Evolutionary conservation across 2,329 filamentous ascomycete species (phyloP), one percentile per base, ranked within the genome.

Genomic region (Calycina marina): DNA sequence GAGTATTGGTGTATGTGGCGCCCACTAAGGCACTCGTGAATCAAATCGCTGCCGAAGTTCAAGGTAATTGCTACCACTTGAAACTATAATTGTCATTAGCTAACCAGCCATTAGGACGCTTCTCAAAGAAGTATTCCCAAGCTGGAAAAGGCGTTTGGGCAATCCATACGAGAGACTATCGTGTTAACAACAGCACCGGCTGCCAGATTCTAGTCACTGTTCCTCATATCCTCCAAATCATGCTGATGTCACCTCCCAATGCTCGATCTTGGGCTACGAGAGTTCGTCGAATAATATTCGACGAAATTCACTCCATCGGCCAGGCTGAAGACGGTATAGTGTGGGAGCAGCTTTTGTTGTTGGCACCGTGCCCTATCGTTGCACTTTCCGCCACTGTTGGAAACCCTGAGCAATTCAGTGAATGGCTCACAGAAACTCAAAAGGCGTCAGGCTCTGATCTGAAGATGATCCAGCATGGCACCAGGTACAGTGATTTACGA

Each of bases 21-120:
- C 81, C 81, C 0, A 86, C 80, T 0, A 88, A 88, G 48, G 79
- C 82, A 3, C 60, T 88, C 8, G 79, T 86, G 37, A 86, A 86
- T 49, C 81, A 88, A 51, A 85, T 88, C 41, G 80, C 78, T 1
- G 80, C 80, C 1, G 80, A 86, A 54, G 63, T 86, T 11, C 72
- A 83, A 49, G 79, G 72, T 43, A 31, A n/a, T n/a, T n/a, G n/a
- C n/a, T n/a, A n/a, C n/a, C n/a, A n/a, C n/a, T n/a, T n/a, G n/a
- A n/a, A n/a, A n/a, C n/a, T n/a, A n/a, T n/a, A n/a, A n/a, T n/a
- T n/a, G n/a, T n/a, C n/a, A n/a, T n/a, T n/a, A n/a, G n/a, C n/a
- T n/a, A n/a, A n/a, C n/a, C n/a, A n/a, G n/a, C n/a, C n/a, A n/a
- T n/a, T 28, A 49, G 47, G 44, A 4, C 67, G 77, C 4, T 88